Evolutionary conservation across 192 early-diverging fungal species (phyloP).

Genomic region (Gigaspora rosea): DNA sequence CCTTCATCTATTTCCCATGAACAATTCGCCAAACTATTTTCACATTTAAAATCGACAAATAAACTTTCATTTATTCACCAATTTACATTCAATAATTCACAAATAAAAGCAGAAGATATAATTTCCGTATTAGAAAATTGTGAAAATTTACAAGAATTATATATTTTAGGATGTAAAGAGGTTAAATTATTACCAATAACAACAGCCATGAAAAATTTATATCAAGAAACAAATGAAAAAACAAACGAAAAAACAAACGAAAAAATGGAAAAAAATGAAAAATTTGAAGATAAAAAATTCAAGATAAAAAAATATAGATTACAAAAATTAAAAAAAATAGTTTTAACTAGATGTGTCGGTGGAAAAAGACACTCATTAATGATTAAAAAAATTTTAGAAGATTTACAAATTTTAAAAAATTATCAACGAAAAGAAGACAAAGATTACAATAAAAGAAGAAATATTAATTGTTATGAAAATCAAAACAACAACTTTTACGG

Average conservation of each 20-base stretch:
- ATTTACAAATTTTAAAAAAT: neutral
- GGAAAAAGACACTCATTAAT: constrained; percentile 14
- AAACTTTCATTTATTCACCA: neutral
- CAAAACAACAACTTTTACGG: neutral
- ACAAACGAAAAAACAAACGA: no score
- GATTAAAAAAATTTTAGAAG: constrained; percentile 15
- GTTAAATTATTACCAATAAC: constrained; percentile 5
- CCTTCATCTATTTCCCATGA: neutral
- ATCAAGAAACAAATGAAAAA: neutral
- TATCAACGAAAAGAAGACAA: neutral
- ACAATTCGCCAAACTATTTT: constrained; percentile 2
- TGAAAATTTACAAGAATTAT: neutral
- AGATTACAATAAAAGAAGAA: no score
- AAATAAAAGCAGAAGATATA: neutral
- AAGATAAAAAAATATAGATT: neutral
- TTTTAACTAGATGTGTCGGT: constrained; percentile 18
- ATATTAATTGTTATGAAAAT: neutral
- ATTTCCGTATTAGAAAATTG: neutral
- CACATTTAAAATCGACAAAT: neutral
- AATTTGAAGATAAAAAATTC: neutral
- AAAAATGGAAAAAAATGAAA: neutral
- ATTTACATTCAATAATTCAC: constrained; percentile 17
- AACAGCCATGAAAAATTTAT: neutral
- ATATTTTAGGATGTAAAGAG: neutral
- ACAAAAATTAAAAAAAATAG: constrained; percentile 4